Base-by-base conservation (phyloP, 1,284 basidiomycete genomes). In the Schizophyllum commune region DNA sequence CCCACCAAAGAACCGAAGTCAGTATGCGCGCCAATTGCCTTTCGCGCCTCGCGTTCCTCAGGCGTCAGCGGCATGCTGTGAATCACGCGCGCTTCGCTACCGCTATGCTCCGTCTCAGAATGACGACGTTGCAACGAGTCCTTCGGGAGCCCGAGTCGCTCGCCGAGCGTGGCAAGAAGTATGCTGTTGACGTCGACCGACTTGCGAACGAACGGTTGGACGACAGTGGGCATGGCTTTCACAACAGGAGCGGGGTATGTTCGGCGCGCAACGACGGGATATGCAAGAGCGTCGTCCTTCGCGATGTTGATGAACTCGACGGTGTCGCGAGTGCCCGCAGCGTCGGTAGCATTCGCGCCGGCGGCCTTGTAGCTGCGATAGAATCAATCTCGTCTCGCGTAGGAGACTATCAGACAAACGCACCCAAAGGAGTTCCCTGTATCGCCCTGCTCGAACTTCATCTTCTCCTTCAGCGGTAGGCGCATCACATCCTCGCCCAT, bases 241-340 rank as follows among this genome's bases (percentile, higher is more conserved):
- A 81, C 78, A 17, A 83, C 81, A 0, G 80, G 77, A 0, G 70
- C 66, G 0, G 86, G 86, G 66, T 88, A 89, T 0, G 74, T 73
- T 21, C 85, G 79, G 47, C 81, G 78, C 8, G 75, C 76, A 27
- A 77, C 72, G 71, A 64, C 53, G 0, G 86, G 86, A 72, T 77
- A 88, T 0, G 83, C 77, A 0, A 88, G 68, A 0, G 77, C 83
- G 63, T 89, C 87, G 67, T 89, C 85, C 67, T 86, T 85, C 0
- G 87, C 74, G 21, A 89, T 71, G 66, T 89, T 88, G 63, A 89
- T 74, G 71, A 87, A 88, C 66, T 89, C 85, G 13, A 80, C 78
- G 0, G 79, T 81, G 69, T 89, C 86, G 69, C 67, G 65, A 58
- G 67, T 63, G 52, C 87, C 87, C n/a, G 75, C 76, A n/a, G 82